These are phyloP conservation scores for Hypoxylon sp. DNA, from an alignment of 2,329 filamentous ascomycete species.

Conservation along the genomic window DNA sequence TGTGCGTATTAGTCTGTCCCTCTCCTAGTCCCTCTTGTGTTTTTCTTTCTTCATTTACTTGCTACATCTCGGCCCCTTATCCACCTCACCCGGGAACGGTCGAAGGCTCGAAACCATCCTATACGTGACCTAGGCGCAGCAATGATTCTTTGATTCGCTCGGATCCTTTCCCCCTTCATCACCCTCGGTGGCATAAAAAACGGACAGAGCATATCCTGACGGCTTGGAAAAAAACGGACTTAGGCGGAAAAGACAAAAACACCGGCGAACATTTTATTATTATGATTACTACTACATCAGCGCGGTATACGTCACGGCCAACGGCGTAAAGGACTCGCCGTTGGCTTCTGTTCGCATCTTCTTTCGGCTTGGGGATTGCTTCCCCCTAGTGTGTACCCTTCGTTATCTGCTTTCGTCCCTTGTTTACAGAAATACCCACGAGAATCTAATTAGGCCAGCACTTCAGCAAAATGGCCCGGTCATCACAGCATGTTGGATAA, in stretches of 20 bases:
- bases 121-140: conserved; percentile 13
- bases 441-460: conserved; percentile 35
- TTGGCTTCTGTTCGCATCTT: conserved; percentile 23
- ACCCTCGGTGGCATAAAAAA: conserved; percentile 23
- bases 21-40: conserved; percentile 7
- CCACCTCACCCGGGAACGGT: background rate
- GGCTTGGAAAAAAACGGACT: conserved; percentile 20
- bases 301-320: conserved; percentile 31
- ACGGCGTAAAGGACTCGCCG: conserved; percentile 17
- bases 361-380: conserved; percentile 20
- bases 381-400: conserved; percentile 27
- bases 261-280: conserved; percentile 13
- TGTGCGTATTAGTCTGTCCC: conserved; percentile 21
- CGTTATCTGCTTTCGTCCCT: conserved; percentile 2
- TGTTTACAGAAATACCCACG: conserved; percentile 34
- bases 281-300: conserved; percentile 14
- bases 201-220: conserved; percentile 25
- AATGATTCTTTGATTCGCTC: conserved; percentile 21
- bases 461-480: conserved; percentile 13
- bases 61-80: conserved; percentile 5
- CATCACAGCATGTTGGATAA: conserved; percentile 30
- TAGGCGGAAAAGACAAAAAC: conserved; percentile 32
- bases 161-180: conserved; percentile 18
- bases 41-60: conserved; percentile 11
- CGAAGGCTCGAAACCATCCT: conserved; percentile 9